Percentiles rank a stretch among this genome's conserved stretches.
Conservation (phyloP, 2,329 filamentous ascomycete genomes). For the Eutypa lata region DNA sequence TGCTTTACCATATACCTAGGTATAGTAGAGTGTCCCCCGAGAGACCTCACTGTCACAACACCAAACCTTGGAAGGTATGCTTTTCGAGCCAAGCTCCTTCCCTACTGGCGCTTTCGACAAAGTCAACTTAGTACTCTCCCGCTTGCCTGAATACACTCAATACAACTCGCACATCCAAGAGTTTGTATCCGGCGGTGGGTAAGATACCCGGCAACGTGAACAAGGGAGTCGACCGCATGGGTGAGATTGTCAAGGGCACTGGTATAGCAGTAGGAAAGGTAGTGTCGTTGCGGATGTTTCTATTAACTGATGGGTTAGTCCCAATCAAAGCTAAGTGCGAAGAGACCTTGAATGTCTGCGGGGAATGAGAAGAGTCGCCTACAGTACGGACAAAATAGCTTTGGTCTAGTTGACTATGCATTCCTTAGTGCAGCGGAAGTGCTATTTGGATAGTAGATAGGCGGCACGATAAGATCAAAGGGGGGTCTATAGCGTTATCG, state of each 20-base stretch:
- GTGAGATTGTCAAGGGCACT: slow-evolving; percentile 49
- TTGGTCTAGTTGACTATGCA: no score
- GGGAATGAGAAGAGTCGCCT: slow-evolving; percentile 46
- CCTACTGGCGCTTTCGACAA: slow-evolving; percentile 36
- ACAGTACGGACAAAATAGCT: slow-evolving; percentile 46
- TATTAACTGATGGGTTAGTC: slow-evolving; percentile 49
- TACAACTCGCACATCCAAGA: slow-evolving; percentile 25
- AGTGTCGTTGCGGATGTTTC: slow-evolving; percentile 43
- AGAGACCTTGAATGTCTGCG: slow-evolving; percentile 40
- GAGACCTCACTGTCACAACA: slow-evolving; percentile 25
- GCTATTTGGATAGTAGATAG: no score
- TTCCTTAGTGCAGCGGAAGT: no score
- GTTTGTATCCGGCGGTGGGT: not conserved
- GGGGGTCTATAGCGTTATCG: no score
- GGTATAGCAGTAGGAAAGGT: slow-evolving; percentile 19
- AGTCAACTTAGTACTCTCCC: slow-evolving; percentile 15
- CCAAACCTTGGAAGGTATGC: slow-evolving; percentile 32
- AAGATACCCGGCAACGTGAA: not conserved
- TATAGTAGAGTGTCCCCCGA: slow-evolving; percentile 27
- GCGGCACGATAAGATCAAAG: no score
- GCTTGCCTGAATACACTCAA: slow-evolving; percentile 17
- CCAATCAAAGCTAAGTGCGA: slow-evolving; percentile 47
- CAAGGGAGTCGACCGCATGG: slow-evolving; percentile 48
- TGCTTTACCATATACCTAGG: slow-evolving; percentile 14
- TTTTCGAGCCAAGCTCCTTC: slow-evolving; percentile 42